Conservation (phyloP, 305 asterid species). For the Stenogyne calaminthoides region DNA sequence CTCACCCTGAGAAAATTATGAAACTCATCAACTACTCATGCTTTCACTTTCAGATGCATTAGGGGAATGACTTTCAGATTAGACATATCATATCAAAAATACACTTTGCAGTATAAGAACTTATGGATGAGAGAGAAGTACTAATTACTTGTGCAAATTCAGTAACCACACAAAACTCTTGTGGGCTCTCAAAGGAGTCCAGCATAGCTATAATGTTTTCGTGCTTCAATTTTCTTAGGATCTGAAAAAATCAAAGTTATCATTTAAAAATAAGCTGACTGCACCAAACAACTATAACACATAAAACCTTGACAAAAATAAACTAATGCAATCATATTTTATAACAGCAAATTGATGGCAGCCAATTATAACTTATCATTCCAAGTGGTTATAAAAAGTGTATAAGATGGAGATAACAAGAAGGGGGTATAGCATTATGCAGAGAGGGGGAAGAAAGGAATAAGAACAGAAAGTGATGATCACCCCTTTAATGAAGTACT, state of each 20-base stretch:
- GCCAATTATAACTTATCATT: not conserved
- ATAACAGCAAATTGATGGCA: not conserved
- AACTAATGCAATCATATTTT: not conserved
- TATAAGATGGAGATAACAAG: not conserved
- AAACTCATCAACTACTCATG: conserved; percentile 31
- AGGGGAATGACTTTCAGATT: conserved; percentile 10
- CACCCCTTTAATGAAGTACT: not conserved
- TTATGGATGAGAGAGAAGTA: conserved; percentile 22
- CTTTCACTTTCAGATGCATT: conserved; percentile 13
- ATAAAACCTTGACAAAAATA: not conserved
- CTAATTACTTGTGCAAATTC: conserved; percentile 87
- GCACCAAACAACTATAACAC: conserved; percentile 3
- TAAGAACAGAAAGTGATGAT: not conserved
- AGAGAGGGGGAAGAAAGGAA: conserved; percentile 13
- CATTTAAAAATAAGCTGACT: conserved; percentile 13
- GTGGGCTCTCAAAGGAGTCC: conserved; percentile 95
- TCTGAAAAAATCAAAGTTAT: conserved; percentile 53
- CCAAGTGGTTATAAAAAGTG: not conserved
- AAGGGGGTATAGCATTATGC: not conserved
- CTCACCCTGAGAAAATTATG: conserved; percentile 70
- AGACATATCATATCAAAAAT: conserved; percentile 20
- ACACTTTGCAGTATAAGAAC: conserved; percentile 19
- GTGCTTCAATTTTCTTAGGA: conserved; percentile 91
- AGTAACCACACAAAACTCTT: conserved; percentile 97
- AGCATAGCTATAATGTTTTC: conserved; percentile 94